Evolutionary conservation across 345 rosid genomes (phyloP).

Genomic region (Pugionium dolabratum): DNA sequence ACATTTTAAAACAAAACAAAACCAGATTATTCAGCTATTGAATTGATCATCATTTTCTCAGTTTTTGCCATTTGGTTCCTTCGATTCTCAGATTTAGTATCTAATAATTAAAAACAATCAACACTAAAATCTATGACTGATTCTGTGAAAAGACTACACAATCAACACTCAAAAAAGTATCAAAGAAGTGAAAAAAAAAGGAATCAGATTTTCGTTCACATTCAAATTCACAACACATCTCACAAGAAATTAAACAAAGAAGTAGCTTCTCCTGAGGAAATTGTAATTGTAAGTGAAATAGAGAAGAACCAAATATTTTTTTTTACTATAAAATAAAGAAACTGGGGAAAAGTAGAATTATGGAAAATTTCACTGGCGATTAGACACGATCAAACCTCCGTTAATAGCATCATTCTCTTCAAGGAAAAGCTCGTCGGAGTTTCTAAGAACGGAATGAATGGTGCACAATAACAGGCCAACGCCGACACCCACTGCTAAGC

Average conservation of each 20-base stretch:
- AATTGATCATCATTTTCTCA: slow-evolving; percentile 20
- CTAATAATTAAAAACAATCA: background rate
- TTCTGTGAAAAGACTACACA: background rate
- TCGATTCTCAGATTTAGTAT: slow-evolving; percentile 1
- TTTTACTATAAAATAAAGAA: background rate
- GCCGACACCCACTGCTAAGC: slow-evolving; percentile 37
- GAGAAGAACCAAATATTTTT: too few species aligned
- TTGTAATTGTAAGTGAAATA: too few species aligned
- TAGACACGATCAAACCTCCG: slow-evolving; percentile 39
- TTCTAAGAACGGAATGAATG: slow-evolving; percentile 41
- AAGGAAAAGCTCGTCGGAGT: slow-evolving; percentile 41
- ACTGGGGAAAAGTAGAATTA: background rate
- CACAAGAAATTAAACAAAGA: slow-evolving; percentile 25
- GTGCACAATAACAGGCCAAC: slow-evolving; percentile 41
- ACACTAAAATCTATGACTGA: background rate
- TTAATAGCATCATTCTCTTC: slow-evolving; percentile 41
- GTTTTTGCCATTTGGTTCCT: slow-evolving; percentile 7
- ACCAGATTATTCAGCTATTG: slow-evolving; percentile 19
- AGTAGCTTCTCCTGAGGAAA: background rate
- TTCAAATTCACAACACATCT: slow-evolving; percentile 17
- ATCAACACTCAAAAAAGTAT: background rate
- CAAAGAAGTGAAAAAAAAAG: background rate
- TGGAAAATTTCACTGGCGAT: slow-evolving; percentile 22
- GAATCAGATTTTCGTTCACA: background rate
- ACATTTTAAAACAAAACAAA: background rate